phyloP scores from a whole-genome alignment of 768 basidiomycete genomes.

The Podaxis pistillaris region DNA sequence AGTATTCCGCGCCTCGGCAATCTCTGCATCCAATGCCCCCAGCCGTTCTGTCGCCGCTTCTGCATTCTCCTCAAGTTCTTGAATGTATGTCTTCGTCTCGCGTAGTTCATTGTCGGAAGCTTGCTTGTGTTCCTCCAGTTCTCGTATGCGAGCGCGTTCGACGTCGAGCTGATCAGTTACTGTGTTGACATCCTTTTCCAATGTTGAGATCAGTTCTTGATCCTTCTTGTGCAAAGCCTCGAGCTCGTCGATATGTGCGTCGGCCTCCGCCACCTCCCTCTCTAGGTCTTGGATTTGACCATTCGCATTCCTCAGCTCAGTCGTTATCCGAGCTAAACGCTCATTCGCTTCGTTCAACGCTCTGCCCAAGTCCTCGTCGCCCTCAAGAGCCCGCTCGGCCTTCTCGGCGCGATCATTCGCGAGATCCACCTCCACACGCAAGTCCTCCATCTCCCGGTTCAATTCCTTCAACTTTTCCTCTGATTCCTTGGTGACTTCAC shows the following conservation, averaged over 20 bases:
- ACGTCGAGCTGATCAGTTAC: slow-evolving; percentile 36
- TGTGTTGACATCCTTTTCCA: slow-evolving; percentile 43
- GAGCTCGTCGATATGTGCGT: slow-evolving; percentile 50
- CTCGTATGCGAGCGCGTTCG: slow-evolving; percentile 26
- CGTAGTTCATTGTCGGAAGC: slow-evolving; percentile 46
- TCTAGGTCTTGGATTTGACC: slow-evolving; percentile 60
- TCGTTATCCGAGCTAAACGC: slow-evolving; percentile 50
- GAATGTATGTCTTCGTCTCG: slow-evolving; percentile 47
- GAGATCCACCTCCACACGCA: slow-evolving; percentile 51
- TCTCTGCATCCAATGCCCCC: slow-evolving; percentile 55
- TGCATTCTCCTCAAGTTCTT: slow-evolving; percentile 64
- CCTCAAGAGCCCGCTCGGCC: slow-evolving; percentile 63
- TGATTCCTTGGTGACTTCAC: slow-evolving; percentile 38
- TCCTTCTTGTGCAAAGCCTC: slow-evolving; percentile 59
- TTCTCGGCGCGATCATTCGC: slow-evolving; percentile 60
- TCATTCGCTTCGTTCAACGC: slow-evolving; percentile 68
- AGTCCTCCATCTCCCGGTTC: slow-evolving; percentile 42
- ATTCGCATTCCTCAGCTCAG: slow-evolving; percentile 60
- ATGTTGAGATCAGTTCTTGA: slow-evolving; percentile 37
- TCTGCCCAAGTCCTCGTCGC: slow-evolving; percentile 64
- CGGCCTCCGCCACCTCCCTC: slow-evolving; percentile 53
- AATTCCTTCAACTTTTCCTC: slow-evolving; percentile 40
- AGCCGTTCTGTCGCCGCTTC: slow-evolving; percentile 48
- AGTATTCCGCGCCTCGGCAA: slow-evolving; percentile 40
- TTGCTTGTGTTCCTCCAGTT: slow-evolving; percentile 34